Evolutionary conservation across 1,284 basidiomycete genomes (phyloP).

Genomic region (Ustilago crameri): DNA sequence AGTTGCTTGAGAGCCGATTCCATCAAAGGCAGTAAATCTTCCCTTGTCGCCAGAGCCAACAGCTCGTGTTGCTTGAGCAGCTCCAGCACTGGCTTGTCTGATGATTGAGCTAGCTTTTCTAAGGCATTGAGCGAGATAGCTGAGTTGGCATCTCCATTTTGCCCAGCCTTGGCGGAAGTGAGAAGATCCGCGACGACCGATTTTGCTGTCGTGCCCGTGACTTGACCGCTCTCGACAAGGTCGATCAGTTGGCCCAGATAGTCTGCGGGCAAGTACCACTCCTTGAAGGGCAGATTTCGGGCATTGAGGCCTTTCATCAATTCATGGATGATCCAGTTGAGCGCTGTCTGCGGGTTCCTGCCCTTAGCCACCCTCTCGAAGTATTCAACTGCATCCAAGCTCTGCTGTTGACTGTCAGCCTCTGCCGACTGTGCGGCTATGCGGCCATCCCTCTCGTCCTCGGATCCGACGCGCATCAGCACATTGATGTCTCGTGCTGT

Average conservation of each 20-base stretch:
- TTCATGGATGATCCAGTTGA: constrained; percentile 77
- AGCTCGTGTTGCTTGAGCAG: constrained; percentile 27
- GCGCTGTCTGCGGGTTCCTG: constrained; percentile 70
- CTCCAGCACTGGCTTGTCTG: constrained; percentile 30
- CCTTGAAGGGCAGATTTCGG: constrained; percentile 43
- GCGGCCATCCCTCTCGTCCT: constrained; percentile 55
- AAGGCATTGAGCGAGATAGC: constrained; percentile 12
- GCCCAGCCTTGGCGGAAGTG: constrained; percentile 6
- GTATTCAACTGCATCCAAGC: constrained; percentile 56
- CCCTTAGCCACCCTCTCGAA: constrained; percentile 56
- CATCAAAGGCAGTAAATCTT: constrained; percentile 71
- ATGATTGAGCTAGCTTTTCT: constrained; percentile 3
- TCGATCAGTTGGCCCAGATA: constrained; percentile 83
- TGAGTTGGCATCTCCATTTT: not conserved
- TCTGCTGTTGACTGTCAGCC: not conserved
- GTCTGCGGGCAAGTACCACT: constrained; percentile 63
- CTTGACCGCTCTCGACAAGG: constrained; percentile 75
- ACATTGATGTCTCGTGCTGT: constrained; percentile 71
- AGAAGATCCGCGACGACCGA: constrained; percentile 59
- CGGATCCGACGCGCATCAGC: constrained; percentile 58
- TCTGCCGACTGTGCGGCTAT: not conserved
- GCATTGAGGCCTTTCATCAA: constrained; percentile 58
- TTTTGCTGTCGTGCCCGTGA: constrained; percentile 73
- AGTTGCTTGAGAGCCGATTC: constrained; percentile 75
- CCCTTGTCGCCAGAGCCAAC: constrained; percentile 33